Evolutionary conservation across 1,284 basidiomycete genomes (phyloP), one percentile per base, ranked within the genome.

Genomic region (Cryptococcus sp.): DNA sequence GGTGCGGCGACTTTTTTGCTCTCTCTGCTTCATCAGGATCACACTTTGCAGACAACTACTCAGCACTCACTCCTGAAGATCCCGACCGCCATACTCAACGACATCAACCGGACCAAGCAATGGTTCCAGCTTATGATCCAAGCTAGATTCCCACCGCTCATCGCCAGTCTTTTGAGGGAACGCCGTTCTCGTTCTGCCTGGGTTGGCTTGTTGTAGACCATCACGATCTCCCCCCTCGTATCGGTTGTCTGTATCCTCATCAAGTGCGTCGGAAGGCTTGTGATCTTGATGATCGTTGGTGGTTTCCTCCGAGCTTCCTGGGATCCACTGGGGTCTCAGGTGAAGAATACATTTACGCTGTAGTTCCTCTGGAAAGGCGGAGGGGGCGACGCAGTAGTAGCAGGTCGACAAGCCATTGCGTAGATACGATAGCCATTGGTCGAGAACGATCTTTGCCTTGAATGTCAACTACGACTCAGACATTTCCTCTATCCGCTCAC

Each of bases 331-430:
- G 1, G 68, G 61, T 73, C 92, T 83, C 55, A 87, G 79, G 78
- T 97, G 93, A 77, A 85, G 86, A 63, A 94, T 80, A 79, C 92
- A 96, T 77, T 91, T 90, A 68, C 90, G 83, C 74, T 91, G 86
- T 66, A 97, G 81, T 79, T 94, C 91, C 77, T 97, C 93, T 73
- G 86, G 77, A 78, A 91, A 91, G 76, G 93, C 87, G 70, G 85
- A 87, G 61, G 88, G 83, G 70, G 90, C 85, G 64, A 88, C 85
- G 79, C 92, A 97, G 78, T 97, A 97, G 77, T 92, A 97, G 81
- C 93, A 76, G 22, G 70, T 71, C 28, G 69, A 67, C 4, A 76
- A 58, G 41, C 67, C 73, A 31, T 66, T 53, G 7, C 67, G 66
- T 28, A 73, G 60, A 45, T 72, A 72, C 0, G 67, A 59, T 16